These are phyloP conservation scores for Nidula niveotomentosa DNA, from an alignment of 1,284 basidiomycete genomes.

Conservation along the genomic window DNA sequence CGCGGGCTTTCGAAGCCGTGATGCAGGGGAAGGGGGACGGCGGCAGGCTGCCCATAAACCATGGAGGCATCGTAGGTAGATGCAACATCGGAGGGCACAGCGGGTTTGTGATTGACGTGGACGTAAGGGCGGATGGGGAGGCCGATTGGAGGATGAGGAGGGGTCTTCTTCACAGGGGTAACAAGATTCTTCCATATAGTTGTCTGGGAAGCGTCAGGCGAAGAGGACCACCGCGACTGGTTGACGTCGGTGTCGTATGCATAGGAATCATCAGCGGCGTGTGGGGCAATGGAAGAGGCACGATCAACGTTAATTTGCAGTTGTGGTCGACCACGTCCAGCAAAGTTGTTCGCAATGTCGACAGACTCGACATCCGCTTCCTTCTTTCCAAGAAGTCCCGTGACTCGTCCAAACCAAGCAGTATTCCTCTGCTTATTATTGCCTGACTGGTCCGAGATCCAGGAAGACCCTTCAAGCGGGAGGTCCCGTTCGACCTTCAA, in stretches of 20 bases:
- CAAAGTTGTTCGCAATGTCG: conserved; percentile 5
- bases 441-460: conserved; percentile 2
- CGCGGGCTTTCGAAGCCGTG: conserved; percentile 40
- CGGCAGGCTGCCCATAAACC: conserved; percentile 12
- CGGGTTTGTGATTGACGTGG: conserved; percentile 5
- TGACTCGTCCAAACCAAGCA: conserved; percentile 29
- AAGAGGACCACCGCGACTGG: conserved; percentile 30
- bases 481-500: conserved; percentile 23
- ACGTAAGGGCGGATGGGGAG: conserved; percentile 16
- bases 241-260: conserved; percentile 11
- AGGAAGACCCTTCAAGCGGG: conserved; percentile 7
- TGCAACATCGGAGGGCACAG: conserved; percentile 12
- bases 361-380: conserved; percentile 6
- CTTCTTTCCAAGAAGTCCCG: conserved; percentile 25
- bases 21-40: conserved; percentile 54
- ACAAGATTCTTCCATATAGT: conserved; percentile 16
- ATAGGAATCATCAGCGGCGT: conserved; percentile 23
- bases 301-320: conserved; percentile 44
- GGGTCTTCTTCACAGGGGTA: conserved; percentile 14
- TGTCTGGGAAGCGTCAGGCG: conserved; percentile 18
- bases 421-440: conserved; percentile 17
- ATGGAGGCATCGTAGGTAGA: conserved; percentile 10
- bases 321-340: conserved; percentile 27
- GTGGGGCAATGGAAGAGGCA: conserved; percentile 9
- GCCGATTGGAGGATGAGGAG: conserved; percentile 14